Percentiles rank a stretch among this genome's conserved stretches.
Conservation (phyloP, 2,329 filamentous ascomycete genomes). For the Verticillium klebahnii region DNA sequence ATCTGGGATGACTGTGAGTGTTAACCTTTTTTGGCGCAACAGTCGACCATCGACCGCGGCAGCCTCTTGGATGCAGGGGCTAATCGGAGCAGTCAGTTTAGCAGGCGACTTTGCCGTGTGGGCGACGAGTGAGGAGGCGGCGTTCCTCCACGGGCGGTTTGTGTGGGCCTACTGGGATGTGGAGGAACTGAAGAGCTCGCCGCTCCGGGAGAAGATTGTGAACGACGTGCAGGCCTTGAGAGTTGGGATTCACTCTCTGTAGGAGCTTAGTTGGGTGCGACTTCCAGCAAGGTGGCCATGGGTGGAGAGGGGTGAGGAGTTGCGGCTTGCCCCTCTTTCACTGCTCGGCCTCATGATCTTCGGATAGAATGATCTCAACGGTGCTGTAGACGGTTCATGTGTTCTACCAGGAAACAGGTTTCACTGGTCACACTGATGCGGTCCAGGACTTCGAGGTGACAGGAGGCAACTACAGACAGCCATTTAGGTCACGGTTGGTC, state of each 20-base stretch:
- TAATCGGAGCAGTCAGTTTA: not conserved
- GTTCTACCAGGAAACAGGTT: no score
- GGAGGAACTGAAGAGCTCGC: conserved; percentile 24
- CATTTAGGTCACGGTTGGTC: no score
- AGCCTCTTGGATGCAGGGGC: not conserved
- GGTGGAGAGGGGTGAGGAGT: no score
- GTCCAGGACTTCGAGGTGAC: no score
- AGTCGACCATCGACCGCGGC: not conserved
- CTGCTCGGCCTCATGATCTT: no score
- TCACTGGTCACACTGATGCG: no score
- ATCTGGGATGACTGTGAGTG: not conserved
- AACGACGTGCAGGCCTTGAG: conserved; percentile 13
- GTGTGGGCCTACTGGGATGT: conserved; percentile 37
- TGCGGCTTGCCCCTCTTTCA: no score
- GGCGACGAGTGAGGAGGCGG: conserved; percentile 30
- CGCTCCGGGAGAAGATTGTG: conserved; percentile 8
- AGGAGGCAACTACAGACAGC: no score
- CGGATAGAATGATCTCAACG: no score
- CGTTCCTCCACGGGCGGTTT: conserved; percentile 33
- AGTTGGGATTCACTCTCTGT: conserved; percentile 1
- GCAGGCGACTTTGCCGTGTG: conserved; percentile 28
- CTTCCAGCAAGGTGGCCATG: no score
- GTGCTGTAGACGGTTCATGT: no score
- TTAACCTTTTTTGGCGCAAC: not conserved
- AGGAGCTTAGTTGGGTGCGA: not conserved